Evolutionary conservation across 2,329 filamentous ascomycete species (phyloP), one percentile per base, ranked within the genome.

Genomic region (Arthroderma sp.): DNA sequence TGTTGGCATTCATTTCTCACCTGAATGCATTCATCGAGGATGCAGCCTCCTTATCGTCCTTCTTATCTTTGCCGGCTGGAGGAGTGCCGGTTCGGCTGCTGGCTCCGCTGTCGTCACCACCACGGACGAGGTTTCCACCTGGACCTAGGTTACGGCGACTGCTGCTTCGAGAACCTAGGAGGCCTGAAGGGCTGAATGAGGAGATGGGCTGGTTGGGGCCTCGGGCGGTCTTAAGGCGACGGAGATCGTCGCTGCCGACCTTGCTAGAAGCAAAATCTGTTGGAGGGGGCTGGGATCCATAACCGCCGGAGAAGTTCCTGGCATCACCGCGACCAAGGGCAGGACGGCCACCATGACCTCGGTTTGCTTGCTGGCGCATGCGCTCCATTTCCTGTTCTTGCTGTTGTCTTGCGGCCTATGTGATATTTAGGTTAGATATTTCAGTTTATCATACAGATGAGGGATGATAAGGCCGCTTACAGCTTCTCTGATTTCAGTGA

Each of bases 1-100:
- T 37, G 22, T 29, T 32, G 48, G 37, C 42, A 39, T 50, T 22
- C 15, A 22, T 22, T 22, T 55, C 82, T 74, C 78, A 95, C 88
- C 86, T 89, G 71, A 94, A 98, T 55, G 88, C 82, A 72, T 98
- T 98, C 54, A 81, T 78, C 59, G 83, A 83, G 48, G 78, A 82
- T 43, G 76, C 74, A 56, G 75, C 76, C 50, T 72, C 68, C 60
- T 75, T 74, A 50, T 73, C 68, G 54, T 78, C 72, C 64, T 81
- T 78, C 56, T 63, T 60, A 56, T 75, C 72, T 56, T 78, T 77
- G 56, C 72, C 70, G 27, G 72, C 72, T 38, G 87, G 84, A 45
- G 88, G 88, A 40, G 89, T 96, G 56, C 84, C 86, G 45, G 86
- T 93, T 54, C 91, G 81, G 48, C 88, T 95, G 45, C 86, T 93